Percentiles rank a stretch among this genome's conserved stretches.
phyloP scores from a whole-genome alignment of 352 stramenopile species.

The Globisporangium spinosum region DNA sequence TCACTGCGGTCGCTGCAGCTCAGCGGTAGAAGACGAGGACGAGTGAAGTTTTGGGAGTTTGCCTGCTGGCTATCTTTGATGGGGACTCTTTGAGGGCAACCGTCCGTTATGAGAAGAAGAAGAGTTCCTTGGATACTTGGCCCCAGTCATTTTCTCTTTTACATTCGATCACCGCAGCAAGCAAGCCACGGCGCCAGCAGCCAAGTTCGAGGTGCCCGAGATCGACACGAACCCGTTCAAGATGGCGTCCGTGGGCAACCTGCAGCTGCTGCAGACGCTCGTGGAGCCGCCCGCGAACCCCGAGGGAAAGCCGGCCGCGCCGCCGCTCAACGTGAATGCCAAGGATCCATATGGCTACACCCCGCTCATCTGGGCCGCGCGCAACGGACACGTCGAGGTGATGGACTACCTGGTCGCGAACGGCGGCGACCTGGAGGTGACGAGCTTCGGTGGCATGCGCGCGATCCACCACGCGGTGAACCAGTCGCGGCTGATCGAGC shows the following conservation, averaged over 20 bases:
- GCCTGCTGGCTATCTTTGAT: background rate
- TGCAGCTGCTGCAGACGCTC: slow-evolving; percentile 62
- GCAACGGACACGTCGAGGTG: slow-evolving; percentile 83
- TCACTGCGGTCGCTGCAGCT: slow-evolving; percentile 19
- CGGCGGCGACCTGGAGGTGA: slow-evolving; percentile 61
- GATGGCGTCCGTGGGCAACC: slow-evolving; percentile 76
- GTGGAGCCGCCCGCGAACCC: slow-evolving; percentile 46
- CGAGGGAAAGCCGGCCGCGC: slow-evolving; percentile 34
- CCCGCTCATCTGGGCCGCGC: slow-evolving; percentile 72
- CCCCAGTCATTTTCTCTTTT: background rate
- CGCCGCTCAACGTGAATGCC: slow-evolving; percentile 70
- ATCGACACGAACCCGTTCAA: slow-evolving; percentile 87
- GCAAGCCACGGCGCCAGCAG: slow-evolving; percentile 14
- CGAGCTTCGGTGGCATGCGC: slow-evolving; percentile 76
- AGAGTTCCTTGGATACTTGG: background rate
- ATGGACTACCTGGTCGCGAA: slow-evolving; percentile 69
- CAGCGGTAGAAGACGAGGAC: background rate
- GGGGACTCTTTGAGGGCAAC: background rate
- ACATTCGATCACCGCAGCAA: background rate
- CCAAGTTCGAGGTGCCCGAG: slow-evolving; percentile 74
- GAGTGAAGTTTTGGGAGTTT: background rate
- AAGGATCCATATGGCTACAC: slow-evolving; percentile 84
- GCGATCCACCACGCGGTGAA: slow-evolving; percentile 86
- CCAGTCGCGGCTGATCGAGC: slow-evolving; percentile 70
- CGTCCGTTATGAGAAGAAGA: background rate